Percentiles rank a stretch among this genome's conserved stretches.
Conservation (phyloP, 2,329 filamentous ascomycete genomes). For the Tolypocladium paradoxum region DNA sequence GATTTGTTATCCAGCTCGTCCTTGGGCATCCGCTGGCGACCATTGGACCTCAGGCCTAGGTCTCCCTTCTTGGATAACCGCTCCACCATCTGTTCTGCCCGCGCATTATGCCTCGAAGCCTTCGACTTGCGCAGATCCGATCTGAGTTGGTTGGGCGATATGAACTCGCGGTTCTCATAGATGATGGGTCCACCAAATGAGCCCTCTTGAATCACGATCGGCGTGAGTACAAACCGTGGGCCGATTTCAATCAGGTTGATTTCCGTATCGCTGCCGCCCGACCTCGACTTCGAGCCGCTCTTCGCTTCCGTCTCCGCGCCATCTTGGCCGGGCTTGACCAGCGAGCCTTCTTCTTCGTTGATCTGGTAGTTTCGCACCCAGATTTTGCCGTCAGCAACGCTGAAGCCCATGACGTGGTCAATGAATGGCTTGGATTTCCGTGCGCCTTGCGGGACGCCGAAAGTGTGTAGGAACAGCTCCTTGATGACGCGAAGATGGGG, state of each 20-base stretch:
- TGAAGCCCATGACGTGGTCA: slow-evolving; percentile 91
- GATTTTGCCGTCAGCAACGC: slow-evolving; percentile 82
- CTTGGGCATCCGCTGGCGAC: slow-evolving; percentile 49
- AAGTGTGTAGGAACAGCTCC: slow-evolving; percentile 80
- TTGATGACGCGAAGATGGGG: slow-evolving; percentile 76
- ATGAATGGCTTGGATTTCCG: slow-evolving; percentile 91
- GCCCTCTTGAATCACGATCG: slow-evolving; percentile 89
- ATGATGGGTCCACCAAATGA: slow-evolving; percentile 94
- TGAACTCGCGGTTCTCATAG: slow-evolving; percentile 96
- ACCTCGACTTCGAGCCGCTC: slow-evolving; percentile 22
- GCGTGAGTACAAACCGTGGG: slow-evolving; percentile 83
- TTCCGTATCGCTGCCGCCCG: slow-evolving; percentile 53
- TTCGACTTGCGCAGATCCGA: slow-evolving; percentile 67
- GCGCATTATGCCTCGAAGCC: slow-evolving; percentile 65
- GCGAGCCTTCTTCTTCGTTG: slow-evolving; percentile 62
- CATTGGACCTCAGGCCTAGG: slow-evolving; percentile 61
- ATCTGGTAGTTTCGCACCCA: slow-evolving; percentile 96
- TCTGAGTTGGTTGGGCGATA: slow-evolving; percentile 89
- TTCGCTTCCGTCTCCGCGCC: slow-evolving; percentile 30
- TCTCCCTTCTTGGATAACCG: slow-evolving; percentile 63
- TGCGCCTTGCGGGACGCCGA: slow-evolving; percentile 82
- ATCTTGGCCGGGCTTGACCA: slow-evolving; percentile 28
- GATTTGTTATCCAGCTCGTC: slow-evolving; percentile 67
- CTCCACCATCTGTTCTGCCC: slow-evolving; percentile 65
- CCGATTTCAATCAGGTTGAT: slow-evolving; percentile 86